Conservation (phyloP, 2,329 filamentous ascomycete species). For the Talaromyces pinophilus region DNA sequence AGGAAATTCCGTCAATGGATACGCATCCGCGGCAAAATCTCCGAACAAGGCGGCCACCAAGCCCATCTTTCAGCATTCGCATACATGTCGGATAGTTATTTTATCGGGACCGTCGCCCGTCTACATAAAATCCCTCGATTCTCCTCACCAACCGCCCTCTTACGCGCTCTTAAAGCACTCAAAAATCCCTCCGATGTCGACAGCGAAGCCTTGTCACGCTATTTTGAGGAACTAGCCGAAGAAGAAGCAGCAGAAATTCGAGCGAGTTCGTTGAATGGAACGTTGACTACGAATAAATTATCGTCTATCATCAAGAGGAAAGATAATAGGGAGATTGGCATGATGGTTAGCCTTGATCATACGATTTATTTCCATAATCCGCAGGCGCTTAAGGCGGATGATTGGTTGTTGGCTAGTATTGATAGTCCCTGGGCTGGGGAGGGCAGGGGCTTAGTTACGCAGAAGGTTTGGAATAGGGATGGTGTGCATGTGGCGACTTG, state of each 20-base stretch:
- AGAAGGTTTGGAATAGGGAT: conserved; percentile 53
- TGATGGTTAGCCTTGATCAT: conserved; percentile 56
- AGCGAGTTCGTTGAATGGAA: conserved; percentile 36
- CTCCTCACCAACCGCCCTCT: conserved; percentile 52
- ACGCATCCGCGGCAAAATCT: conserved; percentile 64
- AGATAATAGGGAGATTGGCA: conserved; percentile 45
- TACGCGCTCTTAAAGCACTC: conserved; percentile 42
- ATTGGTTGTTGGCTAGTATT: conserved; percentile 55
- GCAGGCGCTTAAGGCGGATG: conserved; percentile 50
- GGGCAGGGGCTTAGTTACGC: conserved; percentile 50
- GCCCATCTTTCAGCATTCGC: conserved; percentile 86
- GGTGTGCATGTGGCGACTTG: conserved; percentile 53
- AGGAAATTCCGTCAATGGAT: conserved; percentile 64
- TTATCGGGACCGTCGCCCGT: conserved; percentile 83
- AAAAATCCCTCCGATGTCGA: conserved; percentile 49
- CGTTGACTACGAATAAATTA: conserved; percentile 33
- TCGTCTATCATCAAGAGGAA: conserved; percentile 24
- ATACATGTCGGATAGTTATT: conserved; percentile 90
- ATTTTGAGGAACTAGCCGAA: conserved; percentile 46
- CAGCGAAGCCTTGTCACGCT: conserved; percentile 41
- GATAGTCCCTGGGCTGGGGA: conserved; percentile 55
- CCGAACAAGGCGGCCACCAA: conserved; percentile 68
- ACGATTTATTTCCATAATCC: conserved; percentile 56
- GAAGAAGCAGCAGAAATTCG: conserved; percentile 46
- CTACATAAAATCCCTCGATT: conserved; percentile 80